Percentiles rank a stretch among this genome's conserved stretches.
phyloP scores from a whole-genome alignment of 2,329 filamentous ascomycete genomes.

The Aschersonia sp. region DNA sequence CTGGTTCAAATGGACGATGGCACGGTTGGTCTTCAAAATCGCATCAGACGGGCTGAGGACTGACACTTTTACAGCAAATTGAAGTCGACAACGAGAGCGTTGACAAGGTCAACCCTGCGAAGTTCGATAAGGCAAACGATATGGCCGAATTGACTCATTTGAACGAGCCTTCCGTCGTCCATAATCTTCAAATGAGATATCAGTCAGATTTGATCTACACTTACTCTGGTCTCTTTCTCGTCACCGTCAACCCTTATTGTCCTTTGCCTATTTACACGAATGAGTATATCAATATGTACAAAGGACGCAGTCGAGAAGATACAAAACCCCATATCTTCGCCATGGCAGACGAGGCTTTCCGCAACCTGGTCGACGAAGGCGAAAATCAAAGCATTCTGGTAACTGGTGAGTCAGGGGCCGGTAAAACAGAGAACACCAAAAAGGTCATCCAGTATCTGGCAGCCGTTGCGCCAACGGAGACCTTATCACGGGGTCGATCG shows the following conservation, averaged over 20 bases:
- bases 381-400: constrained; percentile 96
- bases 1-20: constrained; percentile 91
- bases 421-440: constrained; percentile 98
- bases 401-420: constrained; percentile 92
- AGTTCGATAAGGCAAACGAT: constrained; percentile 98
- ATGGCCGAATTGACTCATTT: constrained; percentile 98
- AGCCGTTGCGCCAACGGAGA: constrained; percentile 78
- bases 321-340: constrained; percentile 96
- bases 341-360: constrained; percentile 92
- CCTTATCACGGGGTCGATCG: constrained; percentile 44
- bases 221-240: constrained; percentile 91
- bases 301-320: constrained; percentile 78
- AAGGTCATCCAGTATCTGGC: constrained; percentile 98
- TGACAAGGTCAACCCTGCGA: constrained; percentile 98
- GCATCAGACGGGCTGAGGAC: not conserved
- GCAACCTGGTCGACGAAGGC: constrained; percentile 88
- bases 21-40: constrained; percentile 39
- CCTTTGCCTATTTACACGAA: constrained; percentile 88
- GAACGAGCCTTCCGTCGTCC: constrained; percentile 94
- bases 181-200: constrained; percentile 91
- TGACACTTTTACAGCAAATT: constrained; percentile 46
- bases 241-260: constrained; percentile 95
- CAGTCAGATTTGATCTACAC: constrained; percentile 96
- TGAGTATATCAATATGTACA: constrained; percentile 98
- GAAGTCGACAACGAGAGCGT: constrained; percentile 76